These are phyloP conservation scores for Metschnikowia santaceciliae DNA, from an alignment of 805 yeast species.

Conservation along the genomic window DNA sequence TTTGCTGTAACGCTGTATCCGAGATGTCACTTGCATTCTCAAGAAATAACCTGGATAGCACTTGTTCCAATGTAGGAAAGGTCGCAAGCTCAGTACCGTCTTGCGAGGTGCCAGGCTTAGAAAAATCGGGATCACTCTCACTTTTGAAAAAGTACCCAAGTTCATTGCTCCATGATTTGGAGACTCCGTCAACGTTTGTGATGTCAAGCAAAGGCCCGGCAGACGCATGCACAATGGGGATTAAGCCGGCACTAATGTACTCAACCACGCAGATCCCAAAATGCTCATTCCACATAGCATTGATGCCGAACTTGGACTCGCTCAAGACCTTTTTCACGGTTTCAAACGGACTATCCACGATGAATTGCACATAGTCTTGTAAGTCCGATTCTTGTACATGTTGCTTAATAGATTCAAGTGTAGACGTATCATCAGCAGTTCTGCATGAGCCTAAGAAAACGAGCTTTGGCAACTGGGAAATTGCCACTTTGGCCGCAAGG, in stretches of 20 bases:
- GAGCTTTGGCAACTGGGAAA: constrained; percentile 46
- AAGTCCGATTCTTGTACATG: constrained; percentile 32
- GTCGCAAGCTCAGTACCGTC: constrained; percentile 10
- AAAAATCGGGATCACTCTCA: constrained; percentile 66
- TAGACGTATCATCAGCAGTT: constrained; percentile 56
- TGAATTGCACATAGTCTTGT: constrained; percentile 45
- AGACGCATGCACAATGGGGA: constrained; percentile 89
- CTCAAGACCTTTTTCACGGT: constrained; percentile 53
- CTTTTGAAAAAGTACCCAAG: constrained; percentile 82
- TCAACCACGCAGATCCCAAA: constrained; percentile 98
- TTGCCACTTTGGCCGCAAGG: constrained; percentile 16
- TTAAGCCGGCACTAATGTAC: constrained; percentile 76
- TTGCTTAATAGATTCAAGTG: constrained; percentile 48
- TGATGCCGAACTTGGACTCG: constrained; percentile 69
- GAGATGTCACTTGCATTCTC: constrained; percentile 25
- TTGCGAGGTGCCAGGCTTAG: constrained; percentile 10
- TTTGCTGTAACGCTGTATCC: constrained; percentile 32
- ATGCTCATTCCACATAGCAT: constrained; percentile 99
- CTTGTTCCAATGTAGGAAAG: constrained; percentile 48
- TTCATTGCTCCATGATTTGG: constrained; percentile 33
- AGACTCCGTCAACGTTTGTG: constrained; percentile 35
- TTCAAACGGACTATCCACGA: constrained; percentile 70
- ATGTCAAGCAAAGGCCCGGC: constrained; percentile 95
- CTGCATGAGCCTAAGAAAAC: constrained; percentile 85
- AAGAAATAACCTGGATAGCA: constrained; percentile 43